Base-by-base conservation (phyloP, 805 yeast species). In the Wickerhamiella alocasiicola region DNA sequence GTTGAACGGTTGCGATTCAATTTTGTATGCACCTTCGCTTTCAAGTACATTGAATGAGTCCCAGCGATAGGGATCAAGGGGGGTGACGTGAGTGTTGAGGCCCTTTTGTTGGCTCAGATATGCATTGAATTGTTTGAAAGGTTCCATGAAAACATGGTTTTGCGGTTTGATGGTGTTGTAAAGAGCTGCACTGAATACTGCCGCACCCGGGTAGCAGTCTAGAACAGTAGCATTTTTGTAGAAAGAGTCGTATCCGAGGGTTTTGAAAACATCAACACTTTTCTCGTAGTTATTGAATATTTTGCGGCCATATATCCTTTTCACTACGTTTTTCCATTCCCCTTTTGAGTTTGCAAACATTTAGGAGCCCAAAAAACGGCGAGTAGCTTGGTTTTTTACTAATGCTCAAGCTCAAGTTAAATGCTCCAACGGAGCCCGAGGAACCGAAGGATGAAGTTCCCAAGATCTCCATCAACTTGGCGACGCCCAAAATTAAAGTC, bases 11-110 rank as follows among this genome's bases (percentile, higher is more conserved):
- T 62, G 59, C 3, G 41, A 47, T 9, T 48, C 56, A 0, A 72
- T 75, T 0, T 49, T 49, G 1, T 80, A 54, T 4, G 63, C 42
- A 24, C 71, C 70, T 6, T 68, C 66, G 3, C 64, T 51, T 6
- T 70, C 62, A 6, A 78, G 44, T 1, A 64, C 56, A 3, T 61
- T 55, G 51, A 68, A 83, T 1, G 84, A 65, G 3, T 59, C 58
- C 94, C 94, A 83, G 12, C 70, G 60, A 54, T 70, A 80, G 3
- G 91, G 87, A 51, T 78, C 77, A 29, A 55, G 52, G 54, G 47
- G 29, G 52, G 56, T 28, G 59, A 53, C 21, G 16, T 27, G 12
- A 42, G 49, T 27, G 43, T 42, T 39, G 18, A 36, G 32, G 21
- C 36, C 43, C 23, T 13, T 32, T 28, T 49, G 43, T 12, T 33